phyloP scores from a whole-genome alignment of 148 eudicot species.

The Cornus suecica region DNA sequence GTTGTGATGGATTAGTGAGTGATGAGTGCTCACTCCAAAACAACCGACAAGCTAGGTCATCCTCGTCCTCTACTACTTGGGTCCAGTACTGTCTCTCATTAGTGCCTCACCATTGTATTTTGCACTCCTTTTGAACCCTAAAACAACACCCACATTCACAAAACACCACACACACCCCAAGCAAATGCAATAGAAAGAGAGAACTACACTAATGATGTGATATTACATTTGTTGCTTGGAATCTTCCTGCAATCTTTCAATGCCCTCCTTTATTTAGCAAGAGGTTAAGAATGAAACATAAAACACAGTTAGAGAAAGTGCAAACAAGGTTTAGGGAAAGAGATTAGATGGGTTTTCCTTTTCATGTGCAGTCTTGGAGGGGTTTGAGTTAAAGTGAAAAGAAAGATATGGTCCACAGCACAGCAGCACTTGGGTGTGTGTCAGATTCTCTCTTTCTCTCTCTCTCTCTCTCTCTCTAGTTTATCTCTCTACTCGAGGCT shows the following conservation, averaged over 20 bases:
- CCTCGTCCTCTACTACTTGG: constrained; percentile 45
- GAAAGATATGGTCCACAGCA: constrained; percentile 18
- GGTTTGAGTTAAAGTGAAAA: constrained; percentile 24
- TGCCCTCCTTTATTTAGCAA: neutral
- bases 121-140: neutral
- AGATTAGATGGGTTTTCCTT: neutral
- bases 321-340: neutral
- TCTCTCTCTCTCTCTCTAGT: constrained; percentile 9
- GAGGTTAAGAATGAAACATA: neutral
- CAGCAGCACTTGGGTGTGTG: constrained; percentile 14
- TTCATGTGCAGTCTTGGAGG: neutral
- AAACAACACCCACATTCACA: neutral
- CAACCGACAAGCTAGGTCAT: constrained; percentile 53
- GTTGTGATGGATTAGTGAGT: neutral
- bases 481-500: constrained; percentile 1
- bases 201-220: neutral
- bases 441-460: constrained; percentile 15
- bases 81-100: constrained; percentile 35
- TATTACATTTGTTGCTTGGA: neutral
- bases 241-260: constrained; percentile 12
- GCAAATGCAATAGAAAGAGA: neutral
- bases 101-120: constrained; percentile 19
- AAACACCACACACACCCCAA: no score
- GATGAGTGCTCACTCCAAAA: constrained; percentile 4
- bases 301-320: constrained; percentile 3